A percentile compares a stretch with the other conserved stretches of the same genome.
phyloP scores from a whole-genome alignment of 305 asterid genomes.

The Andrographis paniculata region DNA sequence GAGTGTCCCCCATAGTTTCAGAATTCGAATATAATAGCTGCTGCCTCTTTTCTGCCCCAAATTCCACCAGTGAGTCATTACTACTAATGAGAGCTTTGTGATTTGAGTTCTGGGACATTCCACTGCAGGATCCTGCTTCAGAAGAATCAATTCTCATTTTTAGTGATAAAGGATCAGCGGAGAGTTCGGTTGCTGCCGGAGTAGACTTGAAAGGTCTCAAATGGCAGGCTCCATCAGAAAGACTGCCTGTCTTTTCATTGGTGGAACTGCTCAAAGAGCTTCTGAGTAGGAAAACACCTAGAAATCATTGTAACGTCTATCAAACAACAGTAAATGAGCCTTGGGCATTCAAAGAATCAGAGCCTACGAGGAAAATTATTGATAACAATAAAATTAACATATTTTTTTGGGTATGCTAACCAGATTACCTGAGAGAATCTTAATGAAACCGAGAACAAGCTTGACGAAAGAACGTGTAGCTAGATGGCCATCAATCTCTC shows the following conservation, averaged over 20 bases:
- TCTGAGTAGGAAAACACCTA: conserved; percentile 45
- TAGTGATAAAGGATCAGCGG: conserved; percentile 39
- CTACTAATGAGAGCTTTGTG: conserved; percentile 23
- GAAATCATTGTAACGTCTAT: conserved; percentile 14
- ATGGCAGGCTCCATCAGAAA: conserved; percentile 27
- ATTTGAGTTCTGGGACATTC: conserved; percentile 32
- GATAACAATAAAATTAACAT: neutral
- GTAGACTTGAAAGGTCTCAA: conserved; percentile 27
- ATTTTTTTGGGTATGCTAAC: neutral
- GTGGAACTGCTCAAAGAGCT: conserved; percentile 22
- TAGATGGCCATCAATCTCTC: conserved; percentile 48
- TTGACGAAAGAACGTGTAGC: conserved; percentile 71
- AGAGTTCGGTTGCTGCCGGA: conserved; percentile 27
- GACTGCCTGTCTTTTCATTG: conserved; percentile 26
- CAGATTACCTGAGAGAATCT: conserved; percentile 74
- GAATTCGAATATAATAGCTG: conserved; percentile 16
- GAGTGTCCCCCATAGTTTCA: conserved; percentile 32
- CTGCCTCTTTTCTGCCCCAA: conserved; percentile 25
- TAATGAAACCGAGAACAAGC: conserved; percentile 69
- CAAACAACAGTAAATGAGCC: neutral
- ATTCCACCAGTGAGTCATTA: conserved; percentile 28
- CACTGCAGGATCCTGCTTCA: conserved; percentile 48
- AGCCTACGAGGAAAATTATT: neutral
- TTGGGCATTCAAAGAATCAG: neutral
- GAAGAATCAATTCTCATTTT: conserved; percentile 56